phyloP scores from a whole-genome alignment of 2,329 filamentous ascomycete genomes.

The Tricladium varicosporioides region DNA sequence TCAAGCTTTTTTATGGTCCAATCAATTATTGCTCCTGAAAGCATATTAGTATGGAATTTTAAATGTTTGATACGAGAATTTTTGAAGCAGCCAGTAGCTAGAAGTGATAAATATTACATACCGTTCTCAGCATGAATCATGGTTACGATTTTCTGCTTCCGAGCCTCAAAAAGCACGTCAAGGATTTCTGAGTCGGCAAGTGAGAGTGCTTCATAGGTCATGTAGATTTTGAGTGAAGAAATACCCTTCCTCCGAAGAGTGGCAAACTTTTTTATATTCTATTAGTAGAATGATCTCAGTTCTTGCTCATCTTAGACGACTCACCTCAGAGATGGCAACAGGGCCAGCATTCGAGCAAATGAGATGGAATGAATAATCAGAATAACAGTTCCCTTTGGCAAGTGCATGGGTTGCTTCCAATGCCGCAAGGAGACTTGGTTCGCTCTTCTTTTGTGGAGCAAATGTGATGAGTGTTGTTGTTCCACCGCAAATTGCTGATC shows the following conservation, averaged over 20 bases:
- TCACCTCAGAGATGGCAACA: constrained; percentile 30
- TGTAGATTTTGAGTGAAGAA: constrained; percentile 44
- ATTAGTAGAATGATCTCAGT: no score
- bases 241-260: constrained; percentile 37
- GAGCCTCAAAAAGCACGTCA: constrained; percentile 42
- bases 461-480: constrained; percentile 49
- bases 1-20: constrained; percentile 54
- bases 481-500: constrained; percentile 46
- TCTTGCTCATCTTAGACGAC: no score
- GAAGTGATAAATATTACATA: no score
- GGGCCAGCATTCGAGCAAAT: constrained; percentile 42
- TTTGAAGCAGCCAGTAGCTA: no score
- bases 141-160: constrained; percentile 47
- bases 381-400: constrained; percentile 44
- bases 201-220: constrained; percentile 43
- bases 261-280: constrained; percentile 21
- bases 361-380: constrained; percentile 48
- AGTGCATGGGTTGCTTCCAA: constrained; percentile 42
- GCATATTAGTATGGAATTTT: no score
- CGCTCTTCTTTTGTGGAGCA: constrained; percentile 44
- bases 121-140: constrained; percentile 57
- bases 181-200: constrained; percentile 41
- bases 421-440: constrained; percentile 43
- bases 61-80: no score
- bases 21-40: constrained; percentile 43